Evolutionary conservation across 495 filamentous ascomycete species (phyloP).

Genomic region (Trichodelitschia bisporula): DNA sequence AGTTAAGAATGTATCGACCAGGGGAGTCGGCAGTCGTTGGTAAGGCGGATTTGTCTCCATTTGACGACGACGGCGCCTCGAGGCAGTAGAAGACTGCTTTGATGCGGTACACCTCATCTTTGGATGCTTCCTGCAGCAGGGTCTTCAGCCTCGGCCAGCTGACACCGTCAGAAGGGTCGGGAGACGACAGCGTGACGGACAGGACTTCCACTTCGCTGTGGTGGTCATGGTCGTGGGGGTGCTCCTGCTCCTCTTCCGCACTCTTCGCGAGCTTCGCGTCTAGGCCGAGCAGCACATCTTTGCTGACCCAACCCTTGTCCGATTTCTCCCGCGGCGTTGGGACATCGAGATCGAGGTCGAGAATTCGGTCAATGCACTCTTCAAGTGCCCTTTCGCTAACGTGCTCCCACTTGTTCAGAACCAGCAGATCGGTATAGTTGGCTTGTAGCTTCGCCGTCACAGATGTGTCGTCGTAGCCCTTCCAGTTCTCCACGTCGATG

Average conservation of each 20-base stretch:
- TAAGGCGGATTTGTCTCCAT: conserved; percentile 19
- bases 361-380: conserved; percentile 56
- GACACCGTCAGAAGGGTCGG: conserved; percentile 22
- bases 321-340: conserved; percentile 54
- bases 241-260: conserved; percentile 8
- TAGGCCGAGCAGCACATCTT: conserved; percentile 60
- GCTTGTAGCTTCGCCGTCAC: conserved; percentile 25
- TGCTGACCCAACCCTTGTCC: conserved; percentile 46
- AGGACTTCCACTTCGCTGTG: conserved; percentile 80
- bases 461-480: conserved; percentile 76
- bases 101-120: conserved; percentile 87
- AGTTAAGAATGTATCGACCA: conserved; percentile 64
- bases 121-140: conserved; percentile 44
- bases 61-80: conserved; percentile 30
- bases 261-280: conserved; percentile 41
- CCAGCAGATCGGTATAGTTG: conserved; percentile 68
- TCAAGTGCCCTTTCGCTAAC: conserved; percentile 51
- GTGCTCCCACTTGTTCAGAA: conserved; percentile 90
- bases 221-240: conserved; percentile 22
- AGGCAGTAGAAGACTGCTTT: conserved; percentile 55
- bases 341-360: conserved; percentile 60
- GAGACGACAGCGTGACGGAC: conserved; percentile 36
- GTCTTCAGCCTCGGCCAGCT: conserved; percentile 38
- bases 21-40: conserved; percentile 4
- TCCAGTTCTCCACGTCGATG: conserved; percentile 94